phyloP scores from a whole-genome alignment of 2,329 filamentous ascomycete genomes.

The Trichophyton benhamiae region DNA sequence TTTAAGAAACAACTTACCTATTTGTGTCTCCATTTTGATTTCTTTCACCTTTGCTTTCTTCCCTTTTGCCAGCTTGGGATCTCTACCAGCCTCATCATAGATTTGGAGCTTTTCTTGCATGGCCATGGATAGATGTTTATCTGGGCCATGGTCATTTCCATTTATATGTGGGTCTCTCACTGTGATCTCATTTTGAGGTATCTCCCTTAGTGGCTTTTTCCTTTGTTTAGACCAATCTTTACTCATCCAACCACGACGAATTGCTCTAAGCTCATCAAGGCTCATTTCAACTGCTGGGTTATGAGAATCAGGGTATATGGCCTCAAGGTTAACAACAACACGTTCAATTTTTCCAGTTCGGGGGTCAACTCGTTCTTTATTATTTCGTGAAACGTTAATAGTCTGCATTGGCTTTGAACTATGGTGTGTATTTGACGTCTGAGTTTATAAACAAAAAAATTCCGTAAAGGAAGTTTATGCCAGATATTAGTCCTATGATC shows the following conservation, averaged over 20 bases:
- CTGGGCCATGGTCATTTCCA: conserved; percentile 13
- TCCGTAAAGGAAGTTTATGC: conserved; percentile 27
- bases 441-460: conserved; percentile 37
- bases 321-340: conserved; percentile 75
- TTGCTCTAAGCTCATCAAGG: conserved; percentile 83
- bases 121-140: conserved; percentile 20
- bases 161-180: conserved; percentile 16
- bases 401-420: conserved; percentile 25
- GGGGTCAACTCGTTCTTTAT: conserved; percentile 72
- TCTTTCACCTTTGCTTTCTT: conserved; percentile 73
- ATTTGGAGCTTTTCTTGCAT: conserved; percentile 24
- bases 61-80: conserved; percentile 32
- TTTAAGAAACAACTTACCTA: conserved; percentile 47
- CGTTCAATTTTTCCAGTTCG: conserved; percentile 72
- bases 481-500: conserved; percentile 87
- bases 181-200: conserved; percentile 30
- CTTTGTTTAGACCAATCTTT: conserved; percentile 40
- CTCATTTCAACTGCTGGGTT: conserved; percentile 64
- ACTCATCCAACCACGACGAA: conserved; percentile 54
- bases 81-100: conserved; percentile 15
- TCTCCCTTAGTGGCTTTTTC: conserved; percentile 42
- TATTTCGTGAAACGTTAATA: conserved; percentile 56
- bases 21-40: conserved; percentile 75
- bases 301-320: conserved; percentile 67
- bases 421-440: conserved; percentile 29